A percentile compares a stretch with the other conserved stretches of the same genome.
phyloP scores from a whole-genome alignment of 2,329 filamentous ascomycete species.

The Fonsecaea erecta region DNA sequence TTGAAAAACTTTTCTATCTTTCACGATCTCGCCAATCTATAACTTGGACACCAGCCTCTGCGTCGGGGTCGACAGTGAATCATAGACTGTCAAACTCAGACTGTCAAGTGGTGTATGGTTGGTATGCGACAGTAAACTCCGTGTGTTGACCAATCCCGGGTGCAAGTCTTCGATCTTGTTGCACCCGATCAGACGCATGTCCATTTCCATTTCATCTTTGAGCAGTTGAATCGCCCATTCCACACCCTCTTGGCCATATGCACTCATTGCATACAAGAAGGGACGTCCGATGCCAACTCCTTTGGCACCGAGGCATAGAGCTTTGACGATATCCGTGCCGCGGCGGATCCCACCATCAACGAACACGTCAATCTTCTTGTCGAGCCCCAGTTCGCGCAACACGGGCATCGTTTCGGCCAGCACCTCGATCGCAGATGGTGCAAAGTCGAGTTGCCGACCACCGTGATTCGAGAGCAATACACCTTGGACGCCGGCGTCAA shows the following conservation, averaged over 20 bases:
- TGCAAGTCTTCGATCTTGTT: conserved; percentile 75
- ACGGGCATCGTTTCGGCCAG: conserved; percentile 92
- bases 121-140: conserved; percentile 69
- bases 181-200: conserved; percentile 91
- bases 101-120: too few species aligned
- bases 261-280: conserved; percentile 94
- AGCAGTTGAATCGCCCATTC: conserved; percentile 90
- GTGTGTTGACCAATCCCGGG: conserved; percentile 76
- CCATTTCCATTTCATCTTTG: conserved; percentile 98
- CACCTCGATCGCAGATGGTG: conserved; percentile 85
- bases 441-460: conserved; percentile 89
- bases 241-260: conserved; percentile 85
- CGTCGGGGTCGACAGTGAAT: too few species aligned
- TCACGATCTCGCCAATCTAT: too few species aligned
- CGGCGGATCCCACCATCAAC: conserved; percentile 89
- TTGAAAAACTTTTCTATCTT: too few species aligned
- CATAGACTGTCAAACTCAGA: too few species aligned
- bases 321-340: conserved; percentile 93
- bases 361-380: conserved; percentile 81
- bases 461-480: conserved; percentile 97
- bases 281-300: conserved; percentile 93
- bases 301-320: conserved; percentile 85
- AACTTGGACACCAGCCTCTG: too few species aligned
- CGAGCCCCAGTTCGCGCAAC: conserved; percentile 72
- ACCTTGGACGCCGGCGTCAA: conserved; percentile 79